A percentile compares a stretch with the other conserved stretches of the same genome.
Conservation (phyloP, 1,139 yeast species). For the Pichia sp. region DNA sequence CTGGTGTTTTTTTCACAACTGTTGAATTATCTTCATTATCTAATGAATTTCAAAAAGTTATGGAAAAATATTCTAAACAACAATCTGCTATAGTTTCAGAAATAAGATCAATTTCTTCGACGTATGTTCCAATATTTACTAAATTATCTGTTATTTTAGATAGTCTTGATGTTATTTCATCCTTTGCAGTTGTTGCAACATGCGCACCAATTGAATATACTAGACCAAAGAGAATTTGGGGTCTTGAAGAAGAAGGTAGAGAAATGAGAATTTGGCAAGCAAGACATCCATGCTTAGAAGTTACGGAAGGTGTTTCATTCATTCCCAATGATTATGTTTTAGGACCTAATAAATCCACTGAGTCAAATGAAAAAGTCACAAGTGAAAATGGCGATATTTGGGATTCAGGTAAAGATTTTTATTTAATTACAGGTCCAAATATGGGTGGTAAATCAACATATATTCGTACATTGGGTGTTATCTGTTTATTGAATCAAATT, state of each 20-base stretch:
- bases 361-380: background rate
- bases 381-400: slow-evolving; percentile 41
- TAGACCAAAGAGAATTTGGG: slow-evolving; percentile 53
- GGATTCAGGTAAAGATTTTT: slow-evolving; percentile 47
- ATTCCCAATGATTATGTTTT: slow-evolving; percentile 52
- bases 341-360: slow-evolving; percentile 1
- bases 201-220: slow-evolving; percentile 79
- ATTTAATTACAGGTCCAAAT: slow-evolving; percentile 92
- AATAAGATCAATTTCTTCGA: slow-evolving; percentile 69
- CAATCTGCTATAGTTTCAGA: slow-evolving; percentile 78
- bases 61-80: slow-evolving; percentile 61
- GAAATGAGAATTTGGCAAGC: slow-evolving; percentile 58
- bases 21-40: slow-evolving; percentile 53
- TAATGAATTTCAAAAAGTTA: slow-evolving; percentile 50
- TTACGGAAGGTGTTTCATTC: slow-evolving; percentile 79
- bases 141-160: slow-evolving; percentile 60
- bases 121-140: slow-evolving; percentile 73
- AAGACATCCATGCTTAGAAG: slow-evolving; percentile 91
- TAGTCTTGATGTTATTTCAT: slow-evolving; percentile 71
- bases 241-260: slow-evolving; percentile 43
- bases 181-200: slow-evolving; percentile 82
- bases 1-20: slow-evolving; percentile 89
- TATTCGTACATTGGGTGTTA: slow-evolving; percentile 86
- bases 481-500: slow-evolving; percentile 82
- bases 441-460: slow-evolving; percentile 99